Evolutionary conservation across 2,329 filamentous ascomycete genomes (phyloP).

Genomic region (Parastagonospora avenae): DNA sequence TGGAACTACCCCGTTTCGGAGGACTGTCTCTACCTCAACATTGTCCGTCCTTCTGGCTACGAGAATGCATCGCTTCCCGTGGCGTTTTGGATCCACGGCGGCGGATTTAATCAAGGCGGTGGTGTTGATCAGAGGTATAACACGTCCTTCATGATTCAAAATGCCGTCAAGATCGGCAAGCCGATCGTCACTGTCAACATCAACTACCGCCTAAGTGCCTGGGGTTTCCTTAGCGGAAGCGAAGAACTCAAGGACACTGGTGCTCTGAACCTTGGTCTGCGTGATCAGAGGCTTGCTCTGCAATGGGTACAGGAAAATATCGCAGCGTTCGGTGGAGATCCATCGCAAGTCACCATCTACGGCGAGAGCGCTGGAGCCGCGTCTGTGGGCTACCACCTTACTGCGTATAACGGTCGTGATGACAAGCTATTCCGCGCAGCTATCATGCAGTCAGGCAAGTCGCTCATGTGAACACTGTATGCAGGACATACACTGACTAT

Average conservation of each 20-base stretch:
- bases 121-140: constrained; percentile 61
- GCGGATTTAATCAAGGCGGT: constrained; percentile 55
- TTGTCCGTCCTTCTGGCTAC: constrained; percentile 51
- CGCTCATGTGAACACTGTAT: too few relatives aligned
- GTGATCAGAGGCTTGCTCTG: constrained; percentile 54
- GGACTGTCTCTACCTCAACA: constrained; percentile 57
- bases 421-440: constrained; percentile 55
- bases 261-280: constrained; percentile 53
- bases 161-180: constrained; percentile 52
- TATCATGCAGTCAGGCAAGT: constrained; percentile 52
- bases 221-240: constrained; percentile 67
- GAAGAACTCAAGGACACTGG: constrained; percentile 48
- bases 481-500: too few relatives aligned
- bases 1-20: constrained; percentile 59
- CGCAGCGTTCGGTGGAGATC: constrained; percentile 50
- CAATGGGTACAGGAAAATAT: constrained; percentile 54
- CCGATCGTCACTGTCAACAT: constrained; percentile 54
- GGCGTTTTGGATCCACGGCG: constrained; percentile 62
- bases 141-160: constrained; percentile 52
- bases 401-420: constrained; percentile 54
- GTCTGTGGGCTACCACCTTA: constrained; percentile 53
- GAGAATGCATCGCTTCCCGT: constrained; percentile 55
- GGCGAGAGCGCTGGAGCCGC: constrained; percentile 53
- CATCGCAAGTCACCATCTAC: constrained; percentile 52
- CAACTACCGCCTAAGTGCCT: constrained; percentile 59